These are phyloP conservation scores for Penicillium malachiteum DNA, from an alignment of 495 filamentous ascomycete genomes.

Conservation along the genomic window DNA sequence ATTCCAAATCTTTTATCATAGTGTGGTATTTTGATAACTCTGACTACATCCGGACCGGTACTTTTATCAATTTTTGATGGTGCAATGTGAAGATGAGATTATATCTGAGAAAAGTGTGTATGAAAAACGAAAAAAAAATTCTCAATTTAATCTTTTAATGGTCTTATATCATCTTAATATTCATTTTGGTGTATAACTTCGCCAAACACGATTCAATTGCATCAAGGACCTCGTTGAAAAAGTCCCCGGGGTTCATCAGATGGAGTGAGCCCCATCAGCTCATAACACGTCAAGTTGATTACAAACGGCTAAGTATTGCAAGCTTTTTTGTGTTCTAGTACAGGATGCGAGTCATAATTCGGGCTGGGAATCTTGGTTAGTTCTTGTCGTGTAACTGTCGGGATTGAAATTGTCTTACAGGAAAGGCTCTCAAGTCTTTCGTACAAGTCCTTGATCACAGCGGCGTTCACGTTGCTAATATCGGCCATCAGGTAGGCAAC, in stretches of 20 bases:
- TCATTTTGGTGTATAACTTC: background rate
- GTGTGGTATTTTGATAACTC: background rate
- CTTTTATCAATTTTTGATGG: too few relatives aligned
- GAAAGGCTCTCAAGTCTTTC: constrained; percentile 76
- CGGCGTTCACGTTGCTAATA: constrained; percentile 77
- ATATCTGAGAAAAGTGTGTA: too few relatives aligned
- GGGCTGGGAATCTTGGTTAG: constrained; percentile 47
- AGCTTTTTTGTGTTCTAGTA: constrained; percentile 55
- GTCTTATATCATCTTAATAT: too few relatives aligned
- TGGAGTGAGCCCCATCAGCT: background rate
- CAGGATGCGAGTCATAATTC: constrained; percentile 83
- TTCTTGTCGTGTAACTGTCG: background rate
- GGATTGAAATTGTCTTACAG: constrained; percentile 56
- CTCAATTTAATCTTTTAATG: too few relatives aligned
- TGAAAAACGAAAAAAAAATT: too few relatives aligned
- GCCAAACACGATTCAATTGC: background rate
- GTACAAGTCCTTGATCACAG: constrained; percentile 81
- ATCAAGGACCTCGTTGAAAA: constrained; percentile 24
- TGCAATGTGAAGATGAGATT: too few relatives aligned
- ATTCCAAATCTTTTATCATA: background rate
- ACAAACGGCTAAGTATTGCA: constrained; percentile 3
- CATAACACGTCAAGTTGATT: constrained; percentile 27
- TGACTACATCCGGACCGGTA: too few relatives aligned
- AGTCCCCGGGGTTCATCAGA: constrained; percentile 8
- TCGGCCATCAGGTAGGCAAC: constrained; percentile 98